These are phyloP conservation scores for Neonectria punicea DNA, from an alignment of 2,329 filamentous ascomycete genomes.

Conservation along the genomic window DNA sequence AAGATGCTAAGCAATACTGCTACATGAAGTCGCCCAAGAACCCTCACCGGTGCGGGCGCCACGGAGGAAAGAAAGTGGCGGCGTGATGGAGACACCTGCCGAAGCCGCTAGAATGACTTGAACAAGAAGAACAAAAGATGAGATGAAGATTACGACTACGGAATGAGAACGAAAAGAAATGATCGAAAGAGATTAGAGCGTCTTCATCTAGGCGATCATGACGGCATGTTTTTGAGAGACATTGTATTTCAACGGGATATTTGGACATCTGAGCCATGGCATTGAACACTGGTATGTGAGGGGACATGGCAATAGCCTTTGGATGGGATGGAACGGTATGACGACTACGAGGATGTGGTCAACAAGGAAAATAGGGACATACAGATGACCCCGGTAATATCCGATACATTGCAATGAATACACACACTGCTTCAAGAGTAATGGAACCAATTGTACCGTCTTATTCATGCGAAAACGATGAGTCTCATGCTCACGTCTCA, in stretches of 20 bases:
- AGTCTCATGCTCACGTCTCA: background rate
- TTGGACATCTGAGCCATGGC: background rate
- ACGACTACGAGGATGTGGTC: background rate
- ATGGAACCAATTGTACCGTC: background rate
- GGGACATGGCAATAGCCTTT: background rate
- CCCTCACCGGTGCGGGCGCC: slow-evolving; percentile 67
- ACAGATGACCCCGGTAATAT: background rate
- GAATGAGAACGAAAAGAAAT: background rate
- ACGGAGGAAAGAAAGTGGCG: slow-evolving; percentile 49
- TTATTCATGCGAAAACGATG: background rate
- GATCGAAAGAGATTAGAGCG: background rate
- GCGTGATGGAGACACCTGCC: slow-evolving; percentile 4
- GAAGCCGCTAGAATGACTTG: background rate
- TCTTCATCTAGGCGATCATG: background rate
- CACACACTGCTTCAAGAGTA: background rate
- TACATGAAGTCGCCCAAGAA: slow-evolving; percentile 70
- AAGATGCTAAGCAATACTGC: slow-evolving; percentile 62
- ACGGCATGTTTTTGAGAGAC: background rate
- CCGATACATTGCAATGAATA: background rate
- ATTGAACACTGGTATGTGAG: background rate
- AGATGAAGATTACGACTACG: slow-evolving; percentile 1
- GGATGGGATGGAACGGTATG: background rate
- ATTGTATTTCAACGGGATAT: background rate
- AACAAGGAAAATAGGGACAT: background rate
- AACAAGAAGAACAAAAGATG: background rate